These are phyloP conservation scores for Alternaria ethzedia DNA, from an alignment of 2,329 filamentous ascomycete genomes.

Conservation along the genomic window DNA sequence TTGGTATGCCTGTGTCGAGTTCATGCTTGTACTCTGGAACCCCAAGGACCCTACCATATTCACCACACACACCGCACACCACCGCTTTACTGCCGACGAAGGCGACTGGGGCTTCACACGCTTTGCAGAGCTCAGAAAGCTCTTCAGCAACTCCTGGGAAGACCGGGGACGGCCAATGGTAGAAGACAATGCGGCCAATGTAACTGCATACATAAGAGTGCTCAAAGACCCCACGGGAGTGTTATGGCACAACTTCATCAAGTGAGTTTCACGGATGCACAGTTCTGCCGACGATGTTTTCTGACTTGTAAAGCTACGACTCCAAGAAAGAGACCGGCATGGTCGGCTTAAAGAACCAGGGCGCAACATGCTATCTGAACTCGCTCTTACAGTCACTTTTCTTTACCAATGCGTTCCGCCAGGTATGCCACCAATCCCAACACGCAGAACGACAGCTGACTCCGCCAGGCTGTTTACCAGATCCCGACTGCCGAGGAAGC, in stretches of 20 bases:
- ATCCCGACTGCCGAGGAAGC: constrained; percentile 91
- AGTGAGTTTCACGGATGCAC: constrained; percentile 50
- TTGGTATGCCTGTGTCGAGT: constrained; percentile 97
- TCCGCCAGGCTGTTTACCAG: constrained; percentile 84
- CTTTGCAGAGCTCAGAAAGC: constrained; percentile 84
- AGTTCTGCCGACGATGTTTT: background rate
- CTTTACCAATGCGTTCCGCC: constrained; percentile 82
- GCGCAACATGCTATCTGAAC: constrained; percentile 69
- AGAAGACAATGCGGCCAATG: constrained; percentile 77
- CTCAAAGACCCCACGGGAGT: constrained; percentile 89
- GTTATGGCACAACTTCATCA: constrained; percentile 87
- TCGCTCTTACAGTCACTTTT: constrained; percentile 56
- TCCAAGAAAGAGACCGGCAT: constrained; percentile 99
- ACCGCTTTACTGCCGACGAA: constrained; percentile 95
- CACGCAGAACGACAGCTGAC: constrained; percentile 2
- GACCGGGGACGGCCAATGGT: constrained; percentile 72
- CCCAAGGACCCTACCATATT: constrained; percentile 88
- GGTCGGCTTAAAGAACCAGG: constrained; percentile 95
- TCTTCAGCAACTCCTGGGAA: constrained; percentile 82
- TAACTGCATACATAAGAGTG: constrained; percentile 82
- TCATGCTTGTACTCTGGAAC: constrained; percentile 93
- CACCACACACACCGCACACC: constrained; percentile 78
- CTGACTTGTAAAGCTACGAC: constrained; percentile 67
- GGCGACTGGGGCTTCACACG: constrained; percentile 99
- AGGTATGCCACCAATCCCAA: constrained; percentile 60